Base-by-base conservation (phyloP, 768 basidiomycete genomes). In the Collybia mongolica region DNA sequence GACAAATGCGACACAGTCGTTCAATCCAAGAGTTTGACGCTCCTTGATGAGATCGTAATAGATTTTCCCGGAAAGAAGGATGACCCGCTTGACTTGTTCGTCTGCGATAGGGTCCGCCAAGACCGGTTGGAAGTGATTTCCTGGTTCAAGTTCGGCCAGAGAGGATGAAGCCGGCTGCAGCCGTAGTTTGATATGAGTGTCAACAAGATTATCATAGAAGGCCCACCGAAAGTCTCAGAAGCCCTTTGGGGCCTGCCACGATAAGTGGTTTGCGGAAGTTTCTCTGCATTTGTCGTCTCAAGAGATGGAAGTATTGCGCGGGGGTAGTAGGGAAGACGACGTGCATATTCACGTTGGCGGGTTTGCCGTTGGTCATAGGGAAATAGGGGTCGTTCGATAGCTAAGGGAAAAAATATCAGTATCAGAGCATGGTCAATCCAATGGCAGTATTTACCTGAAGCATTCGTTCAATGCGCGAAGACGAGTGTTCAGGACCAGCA, bases 401-500 rank as follows among this genome's bases (percentile, higher is more conserved):
- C 88, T 94, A 44, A 9, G 22, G n/a, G 49, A 12, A 47, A 6
- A 15, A 39, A 49, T 48, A 24, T 42, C 46, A 24, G 26, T 5
- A 46, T 37, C 6, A 5, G 54, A 45, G 39, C 19, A 41, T 3
- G 1, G 7, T 22, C 23, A 14, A 17, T 19, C 2, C n/a, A n/a
- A 28, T 11, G 23, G 2, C 22, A 24, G 18, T 2, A 42, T 63
- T 48, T 48, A 88, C 90, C 76, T 93, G 93, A n/a, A 96, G 72
- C 83, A 93, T 89, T 32, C 93, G 77, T 62, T 97, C 93, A 37
- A 96, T 74, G 14, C 93, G 82, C 43, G 83, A 88, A 0, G 90
- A 93, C 0, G 93, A 96, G 62, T 97, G 93, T 63, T 97, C 93
- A 0, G 93, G 93, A 1, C 94, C 93, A 14, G 93, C 93, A 23